Evolutionary conservation across 305 asterid genomes (phyloP).

Genomic region (Solanum hybrid): DNA sequence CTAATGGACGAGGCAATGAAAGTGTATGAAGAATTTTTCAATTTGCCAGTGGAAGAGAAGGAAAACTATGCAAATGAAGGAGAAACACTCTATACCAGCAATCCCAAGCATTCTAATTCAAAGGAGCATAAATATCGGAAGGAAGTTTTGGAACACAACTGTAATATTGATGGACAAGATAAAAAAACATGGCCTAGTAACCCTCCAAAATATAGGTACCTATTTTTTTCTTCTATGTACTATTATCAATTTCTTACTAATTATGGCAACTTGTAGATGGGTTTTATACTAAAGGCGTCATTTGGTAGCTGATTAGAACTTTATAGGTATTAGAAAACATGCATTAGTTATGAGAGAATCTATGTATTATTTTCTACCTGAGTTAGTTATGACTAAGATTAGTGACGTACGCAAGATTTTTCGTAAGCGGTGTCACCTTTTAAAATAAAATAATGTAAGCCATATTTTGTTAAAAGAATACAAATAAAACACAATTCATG

Average conservation of each 20-base stretch:
- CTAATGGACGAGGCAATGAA: conserved; percentile 13
- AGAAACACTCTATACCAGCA: not conserved
- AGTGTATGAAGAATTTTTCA: conserved; percentile 15
- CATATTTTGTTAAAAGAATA: too few species aligned
- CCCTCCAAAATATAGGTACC: conserved; percentile 21
- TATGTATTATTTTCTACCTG: too few species aligned
- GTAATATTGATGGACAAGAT: conserved; percentile 15
- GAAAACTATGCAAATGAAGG: conserved; percentile 8
- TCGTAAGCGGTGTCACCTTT: too few species aligned
- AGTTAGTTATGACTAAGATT: too few species aligned
- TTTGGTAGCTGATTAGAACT: too few species aligned
- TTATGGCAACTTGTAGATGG: not conserved
- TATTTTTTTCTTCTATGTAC: not conserved
- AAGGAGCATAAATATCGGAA: conserved; percentile 24
- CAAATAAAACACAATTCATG: too few species aligned
- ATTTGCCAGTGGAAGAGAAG: conserved; percentile 20
- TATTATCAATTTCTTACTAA: not conserved
- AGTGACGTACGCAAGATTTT: too few species aligned
- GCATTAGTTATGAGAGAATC: not conserved
- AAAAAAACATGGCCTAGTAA: conserved; percentile 17
- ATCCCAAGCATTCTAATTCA: not conserved
- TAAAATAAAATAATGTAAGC: too few species aligned
- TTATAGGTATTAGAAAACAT: not conserved
- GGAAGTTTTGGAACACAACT: conserved; percentile 14
- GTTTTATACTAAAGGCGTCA: not conserved